Evolutionary conservation across 805 yeast species (phyloP), one percentile per base, ranked within the genome.

Genomic region (Metschnikowia proteae): DNA sequence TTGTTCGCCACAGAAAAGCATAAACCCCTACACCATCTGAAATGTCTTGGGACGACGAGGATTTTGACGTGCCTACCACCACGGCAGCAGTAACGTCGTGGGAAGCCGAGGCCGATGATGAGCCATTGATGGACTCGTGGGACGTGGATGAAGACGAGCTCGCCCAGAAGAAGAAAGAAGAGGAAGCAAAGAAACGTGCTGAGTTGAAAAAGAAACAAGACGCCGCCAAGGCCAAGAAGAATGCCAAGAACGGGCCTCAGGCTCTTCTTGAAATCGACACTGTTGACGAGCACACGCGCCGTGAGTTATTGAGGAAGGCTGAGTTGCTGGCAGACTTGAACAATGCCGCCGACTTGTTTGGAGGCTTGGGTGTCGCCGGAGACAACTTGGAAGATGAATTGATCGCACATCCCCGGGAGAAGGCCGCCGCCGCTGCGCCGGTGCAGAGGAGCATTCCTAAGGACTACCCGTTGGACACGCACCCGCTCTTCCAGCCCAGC

Each of bases 321-420:
- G 96, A 92, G 69, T 61, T 88, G 51, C 84, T 81, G 42, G 80
- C 96, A 27, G 99, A 92, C 71, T 75, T 92, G 66, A 88, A 88
- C 67, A 88, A 88, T 64, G 98, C 99, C 29, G 92, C 96, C 6
- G 96, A 88, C 59, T 74, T 92, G 59, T 89, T 92, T 64, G 96
- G 90, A 30, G 89, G 88, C 11, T 73, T 75, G 56, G 79, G 80
- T 37, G 77, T 79, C 46, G 79, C 81, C 25, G 64, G 56, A 13
- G 73, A 66, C 51, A 58, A 53, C 28, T 62, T 61, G 35, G 64
- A 58, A 17, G 63, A 67, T 45, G 74, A 74, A 51, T 48, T 67
- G 47, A 67, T 65, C 48, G 83, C 72, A 32, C 83, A 79, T 57
- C 83, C 83, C 39, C 69, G 81, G 51, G 82, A 80, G 49, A 58